Evolutionary conservation across 495 filamentous ascomycete species (phyloP), one percentile per base, ranked within the genome.

Genomic region (Astrocystis sublimbata): DNA sequence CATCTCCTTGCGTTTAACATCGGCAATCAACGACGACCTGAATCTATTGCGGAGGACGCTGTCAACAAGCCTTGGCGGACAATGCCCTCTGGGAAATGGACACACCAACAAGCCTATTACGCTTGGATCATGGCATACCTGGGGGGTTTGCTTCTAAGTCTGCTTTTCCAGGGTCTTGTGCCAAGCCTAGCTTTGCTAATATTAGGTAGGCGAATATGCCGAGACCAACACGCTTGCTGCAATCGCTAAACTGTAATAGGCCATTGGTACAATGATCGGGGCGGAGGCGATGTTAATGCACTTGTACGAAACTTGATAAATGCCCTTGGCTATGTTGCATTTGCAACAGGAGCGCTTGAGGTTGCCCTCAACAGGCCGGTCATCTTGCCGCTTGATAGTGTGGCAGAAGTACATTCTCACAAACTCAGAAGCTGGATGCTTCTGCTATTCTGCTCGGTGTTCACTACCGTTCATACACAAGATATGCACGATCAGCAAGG

Each of bases 1-100:
- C 71, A 79, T 63, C 60, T 84, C 15, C 65, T 83, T 30, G 53
- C 75, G 28, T 77, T 79, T 63, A 62, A 67, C 47, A 60, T 83
- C 28, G 67, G 73, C 58, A 86, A 86, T 65, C 82, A 86, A 63
- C 71, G 78, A 6, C 68, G 63, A 15, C 73, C 76, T 0, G 57
- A 68, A 6, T 79, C 81, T 7, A 65, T 83, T 30, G 51, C 65
- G 0, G 84, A 86, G 64, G 83, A 86, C 60, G 23, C 38, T 0
- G 61, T 82, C 64, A 88, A 88, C 72, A 88, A 87, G 65, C 79
- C 80, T 3, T 87, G 83, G 82, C 74, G 85, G 1, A 76, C 82
- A 1, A 68, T 88, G 2, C 84, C 83, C 0, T 68, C 68, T 0
- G 65, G 72, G 6, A 69, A 72, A 8, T 66, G 84, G n/a, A 76